Evolutionary conservation across 352 stramenopile genomes (phyloP).

Genomic region (Phytopythium boreale): DNA sequence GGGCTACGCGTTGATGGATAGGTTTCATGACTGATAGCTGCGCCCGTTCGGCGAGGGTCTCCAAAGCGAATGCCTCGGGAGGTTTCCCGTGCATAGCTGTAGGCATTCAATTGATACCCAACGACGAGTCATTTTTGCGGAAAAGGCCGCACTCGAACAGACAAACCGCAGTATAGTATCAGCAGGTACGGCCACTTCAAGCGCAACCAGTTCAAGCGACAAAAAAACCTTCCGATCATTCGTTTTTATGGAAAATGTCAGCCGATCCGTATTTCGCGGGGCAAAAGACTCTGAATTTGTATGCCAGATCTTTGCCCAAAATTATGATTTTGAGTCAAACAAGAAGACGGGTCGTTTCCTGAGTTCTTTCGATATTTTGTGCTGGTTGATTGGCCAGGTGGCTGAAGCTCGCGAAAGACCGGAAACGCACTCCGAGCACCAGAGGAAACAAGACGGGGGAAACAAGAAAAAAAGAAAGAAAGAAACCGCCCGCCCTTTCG

Average conservation of each 20-base stretch:
- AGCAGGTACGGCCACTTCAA: too few relatives aligned
- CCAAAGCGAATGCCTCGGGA: not conserved
- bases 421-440: not conserved
- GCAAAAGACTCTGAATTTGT: not conserved
- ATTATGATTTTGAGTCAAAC: too few relatives aligned
- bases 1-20: not conserved
- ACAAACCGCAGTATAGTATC: too few relatives aligned
- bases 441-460: not conserved
- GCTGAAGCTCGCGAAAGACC: constrained; percentile 3
- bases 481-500: not conserved
- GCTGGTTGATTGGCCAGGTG: not conserved
- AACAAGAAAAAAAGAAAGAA: not conserved
- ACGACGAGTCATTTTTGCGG: not conserved
- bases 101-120: not conserved
- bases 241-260: too few relatives aligned
- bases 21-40: not conserved
- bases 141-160: too few relatives aligned
- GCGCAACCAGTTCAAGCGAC: too few relatives aligned
- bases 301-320: not conserved
- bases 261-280: too few relatives aligned
- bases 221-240: too few relatives aligned
- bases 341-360: too few relatives aligned
- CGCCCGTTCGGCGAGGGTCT: not conserved
- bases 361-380: not conserved
- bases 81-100: not conserved